Evolutionary conservation across 305 asterid species (phyloP).

Genomic region (Fraxinus sp.): DNA sequence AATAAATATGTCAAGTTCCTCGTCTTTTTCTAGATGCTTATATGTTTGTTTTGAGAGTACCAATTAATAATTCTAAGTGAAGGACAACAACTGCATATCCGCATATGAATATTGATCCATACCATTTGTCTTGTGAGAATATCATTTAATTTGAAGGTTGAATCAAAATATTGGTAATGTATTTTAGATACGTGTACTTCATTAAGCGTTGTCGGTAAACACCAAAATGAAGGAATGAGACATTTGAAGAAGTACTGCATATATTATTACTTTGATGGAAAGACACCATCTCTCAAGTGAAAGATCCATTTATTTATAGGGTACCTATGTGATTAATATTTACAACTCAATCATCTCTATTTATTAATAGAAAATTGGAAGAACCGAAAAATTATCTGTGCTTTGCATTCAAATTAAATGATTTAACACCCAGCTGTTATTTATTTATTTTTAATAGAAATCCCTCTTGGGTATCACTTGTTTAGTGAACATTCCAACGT

Average conservation of each 20-base stretch:
- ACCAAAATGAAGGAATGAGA: background rate
- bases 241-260: background rate
- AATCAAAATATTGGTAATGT: background rate
- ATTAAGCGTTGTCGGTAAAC: background rate
- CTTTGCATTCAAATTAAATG: background rate
- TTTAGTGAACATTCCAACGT: background rate
- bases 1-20: background rate
- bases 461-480: background rate
- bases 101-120: background rate
- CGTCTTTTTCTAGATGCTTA: background rate
- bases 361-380: background rate
- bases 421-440: background rate
- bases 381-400: background rate
- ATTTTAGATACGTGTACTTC: background rate
- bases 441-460: background rate
- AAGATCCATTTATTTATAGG: background rate
- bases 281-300: background rate
- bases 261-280: background rate
- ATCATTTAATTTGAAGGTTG: background rate
- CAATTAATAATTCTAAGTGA: background rate
- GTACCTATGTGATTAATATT: background rate
- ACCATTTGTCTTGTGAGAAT: background rate
- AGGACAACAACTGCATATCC: background rate
- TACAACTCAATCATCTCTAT: background rate
- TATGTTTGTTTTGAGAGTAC: background rate